These are phyloP conservation scores for Vitis hybrid DNA, from an alignment of 177 flowering plant species.

Conservation along the genomic window DNA sequence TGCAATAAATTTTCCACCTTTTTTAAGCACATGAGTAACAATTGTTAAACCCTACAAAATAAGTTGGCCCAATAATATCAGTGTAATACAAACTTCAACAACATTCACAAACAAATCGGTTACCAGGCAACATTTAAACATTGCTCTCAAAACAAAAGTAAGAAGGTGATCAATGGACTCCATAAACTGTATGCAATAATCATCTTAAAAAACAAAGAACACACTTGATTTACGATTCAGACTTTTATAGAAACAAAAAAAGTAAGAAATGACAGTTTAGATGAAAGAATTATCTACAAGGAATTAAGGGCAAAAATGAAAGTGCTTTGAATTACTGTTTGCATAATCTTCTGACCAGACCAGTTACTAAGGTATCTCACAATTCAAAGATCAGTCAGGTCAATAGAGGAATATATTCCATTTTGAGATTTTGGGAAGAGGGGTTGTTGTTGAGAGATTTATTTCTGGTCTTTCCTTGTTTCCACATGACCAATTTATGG, in stretches of 20 bases:
- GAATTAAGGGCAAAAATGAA: neutral
- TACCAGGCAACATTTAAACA: neutral
- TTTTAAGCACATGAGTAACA: constrained; percentile 86
- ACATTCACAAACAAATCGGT: neutral
- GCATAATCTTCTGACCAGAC: neutral
- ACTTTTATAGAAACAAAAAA: neutral
- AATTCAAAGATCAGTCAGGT: neutral
- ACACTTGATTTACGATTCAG: neutral
- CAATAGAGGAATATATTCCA: neutral
- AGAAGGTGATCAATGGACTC: neutral
- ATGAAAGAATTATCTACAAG: neutral
- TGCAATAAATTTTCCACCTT: constrained; percentile 94
- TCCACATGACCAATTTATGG: too few relatives aligned
- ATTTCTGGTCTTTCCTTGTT: too few relatives aligned
- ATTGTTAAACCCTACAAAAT: constrained; percentile 78
- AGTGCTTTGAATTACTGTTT: neutral
- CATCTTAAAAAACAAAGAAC: neutral
- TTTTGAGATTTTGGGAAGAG: neutral
- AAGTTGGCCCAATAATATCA: constrained; percentile 1
- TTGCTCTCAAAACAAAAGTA: neutral
- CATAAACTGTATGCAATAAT: neutral
- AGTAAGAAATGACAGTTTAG: neutral
- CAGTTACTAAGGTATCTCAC: neutral
- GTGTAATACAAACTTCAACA: neutral
- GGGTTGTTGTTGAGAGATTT: too few relatives aligned